Evolutionary conservation across 208 protist species (phyloP), one percentile per base, ranked within the genome.

Genomic region (Phytomonas serpens): DNA sequence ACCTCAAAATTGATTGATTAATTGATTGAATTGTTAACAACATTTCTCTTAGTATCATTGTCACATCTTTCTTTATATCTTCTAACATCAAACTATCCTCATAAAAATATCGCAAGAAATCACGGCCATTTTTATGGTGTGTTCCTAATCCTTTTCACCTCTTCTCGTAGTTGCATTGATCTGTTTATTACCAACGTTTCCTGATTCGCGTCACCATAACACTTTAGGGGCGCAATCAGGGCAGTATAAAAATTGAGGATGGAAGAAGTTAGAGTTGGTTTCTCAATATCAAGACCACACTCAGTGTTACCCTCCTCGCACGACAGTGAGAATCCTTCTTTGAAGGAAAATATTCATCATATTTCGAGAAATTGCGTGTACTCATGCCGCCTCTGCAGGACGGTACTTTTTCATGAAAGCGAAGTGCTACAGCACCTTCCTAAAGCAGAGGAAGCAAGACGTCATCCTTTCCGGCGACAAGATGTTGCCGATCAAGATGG

Each of bases 331-430:
- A 27, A 57, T 57, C 47, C 4, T 27, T 57, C 47, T 23, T 27
- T 27, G 2, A 19, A 57, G 47, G 47, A 57, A 57, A 57, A 57
- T 9, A 57, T 11, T 19, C 2, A 57, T 27, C 19, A 19, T 57
- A 57, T 19, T 27, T 57, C 9, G 30, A 40, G 47, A 27, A 71
- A 78, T 57, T 57, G 47, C 72, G 74, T 76, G 37, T 95, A 88
- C 74, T 69, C 80, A 23, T 95, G 89, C 71, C 81, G 87, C 27
- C 75, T 64, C 65, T 95, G 89, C 67, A 81, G 89, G 16, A 40
- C 33, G 32, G 69, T 66, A 5, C 73, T 95, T 6, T 95, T 95
- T 66, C 16, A 30, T 19, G 72, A 78, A 3, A 14, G 31, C 0
- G 85, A 91, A 52, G 67, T 88, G 23, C 68, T 93, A 42, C 77